Base-by-base conservation (phyloP, 2,329 filamentous ascomycete species). In the Claviceps spartinae region DNA sequence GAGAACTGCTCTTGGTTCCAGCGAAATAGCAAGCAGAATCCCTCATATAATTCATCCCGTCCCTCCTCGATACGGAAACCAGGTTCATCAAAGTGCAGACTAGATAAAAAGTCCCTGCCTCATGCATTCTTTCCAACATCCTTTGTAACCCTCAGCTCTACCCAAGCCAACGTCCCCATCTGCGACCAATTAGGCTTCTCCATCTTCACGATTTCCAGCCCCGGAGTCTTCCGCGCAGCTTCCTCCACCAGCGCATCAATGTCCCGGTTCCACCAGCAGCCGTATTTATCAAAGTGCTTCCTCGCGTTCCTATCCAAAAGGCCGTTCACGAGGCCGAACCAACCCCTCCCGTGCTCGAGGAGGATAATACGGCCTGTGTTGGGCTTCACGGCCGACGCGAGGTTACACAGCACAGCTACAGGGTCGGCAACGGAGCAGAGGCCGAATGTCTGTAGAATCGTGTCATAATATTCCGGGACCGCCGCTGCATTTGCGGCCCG, bases 241-340 rank as follows among this genome's bases (percentile, higher is more conserved):
- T 73, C 69, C 50, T 71, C 65, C 8, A 83, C 72, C 34, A 83
- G 69, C 37, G 60, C 65, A 58, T 76, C 74, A 54, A 84, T 75
- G 60, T 83, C 80, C 50, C 81, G 69, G 65, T 84, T 84, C 79
- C 79, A 83, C 81, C 81, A 83, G 66, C 81, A 84, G 2, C 81
- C 81, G 60, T 78, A 83, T 58, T 75, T 73, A 22, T 69, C 67
- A 53, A 81, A 82, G 59, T 83, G 81, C 22, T 67, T 65, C 16
- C 66, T 64, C 0, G 81, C 80, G 52, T 73, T 72, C 55, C 66
- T 68, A 64, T 84, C 80, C 36, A 84, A 65, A 18, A 77, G 58
- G 9, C 67, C 65, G 60, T 84, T 83, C 37, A 83, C 65, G 50
- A 77, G 67, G 5, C 70, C 68, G 63, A 71, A 80, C 60, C 65